Conservation (phyloP, 305 asterid genomes). For the Fraxinus albicans region DNA sequence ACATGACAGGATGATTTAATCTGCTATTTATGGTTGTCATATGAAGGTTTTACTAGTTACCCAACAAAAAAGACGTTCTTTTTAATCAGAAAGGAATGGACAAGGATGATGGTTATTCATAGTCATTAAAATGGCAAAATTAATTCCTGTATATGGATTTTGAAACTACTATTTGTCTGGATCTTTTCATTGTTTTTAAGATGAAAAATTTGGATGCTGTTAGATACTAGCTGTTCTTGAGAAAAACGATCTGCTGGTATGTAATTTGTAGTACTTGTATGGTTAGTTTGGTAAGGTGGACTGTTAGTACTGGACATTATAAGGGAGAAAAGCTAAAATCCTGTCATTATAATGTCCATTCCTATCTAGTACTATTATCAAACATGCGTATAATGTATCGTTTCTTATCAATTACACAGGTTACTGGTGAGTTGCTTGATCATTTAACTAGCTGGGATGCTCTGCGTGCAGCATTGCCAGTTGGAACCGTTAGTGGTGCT, state of each 20-base stretch:
- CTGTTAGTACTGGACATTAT: neutral
- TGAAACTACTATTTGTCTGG: neutral
- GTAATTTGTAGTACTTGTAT: neutral
- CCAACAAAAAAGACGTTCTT: neutral
- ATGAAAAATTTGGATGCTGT: neutral
- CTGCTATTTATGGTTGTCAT: neutral
- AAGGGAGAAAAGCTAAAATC: neutral
- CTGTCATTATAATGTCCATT: neutral
- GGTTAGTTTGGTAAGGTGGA: neutral
- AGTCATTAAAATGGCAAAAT: neutral
- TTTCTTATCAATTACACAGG: constrained; percentile 45
- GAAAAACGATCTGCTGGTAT: neutral
- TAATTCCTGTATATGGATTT: neutral
- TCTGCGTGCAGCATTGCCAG: constrained; percentile 94
- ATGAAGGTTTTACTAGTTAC: neutral
- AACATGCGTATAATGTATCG: neutral
- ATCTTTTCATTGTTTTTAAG: constrained; percentile 9
- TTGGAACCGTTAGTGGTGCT: constrained; percentile 98
- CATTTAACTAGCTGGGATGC: constrained; percentile 91
- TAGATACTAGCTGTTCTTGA: neutral
- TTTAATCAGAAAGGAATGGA: neutral
- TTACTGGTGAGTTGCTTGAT: constrained; percentile 77
- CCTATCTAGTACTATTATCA: neutral
- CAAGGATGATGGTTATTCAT: neutral
- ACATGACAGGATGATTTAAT: neutral